Base-by-base conservation (phyloP, 805 yeast genomes). In the Candida multigemmis region DNA sequence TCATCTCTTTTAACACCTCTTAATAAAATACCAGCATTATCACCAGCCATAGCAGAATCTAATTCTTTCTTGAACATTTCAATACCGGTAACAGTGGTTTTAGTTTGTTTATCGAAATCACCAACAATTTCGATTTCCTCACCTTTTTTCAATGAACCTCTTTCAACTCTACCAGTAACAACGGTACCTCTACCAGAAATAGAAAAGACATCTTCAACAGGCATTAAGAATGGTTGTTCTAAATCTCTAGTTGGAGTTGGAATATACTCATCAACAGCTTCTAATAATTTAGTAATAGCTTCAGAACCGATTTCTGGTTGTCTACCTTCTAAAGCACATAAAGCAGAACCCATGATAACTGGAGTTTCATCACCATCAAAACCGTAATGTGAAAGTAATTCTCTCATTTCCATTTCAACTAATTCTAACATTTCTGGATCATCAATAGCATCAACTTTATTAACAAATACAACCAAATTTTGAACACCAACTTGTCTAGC, bases 331-430 rank as follows among this genome's bases (percentile, higher is more conserved):
- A 91, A 72, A 44, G 98, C 97, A 63, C 95, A 83, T 48, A 91
- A 70, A 42, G 97, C 98, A 48, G 97, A 87, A 47, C 98, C 98
- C 96, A 89, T 87, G 41, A 91, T 66, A 36, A 91, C 96, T 34
- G 98, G 98, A 41, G 94, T 79, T 65, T 89, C 79, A 53, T 91
- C 98, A 66, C 97, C 98, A 53, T 91, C 97, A 44, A 89, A 91
- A 34, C 96, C 97, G 61, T 87, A 91, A 42, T 82, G 71, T 42
- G 77, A 52, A 53, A 91, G 71, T 41, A 91, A 72, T 57, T 91
- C 98, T 68, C 98, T 82, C 98, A 91, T 91, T 72, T 91, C 98
- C 98, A 91, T 91, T 71, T 91, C 98, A 42, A 91, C 98, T 48
- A 91, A 77, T 71, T 91, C 98, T 59, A 91, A 74, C 96, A 89